Percentiles rank a stretch among this genome's conserved stretches.
phyloP scores from a whole-genome alignment of 495 filamentous ascomycete species.

The Talaromyces liani region DNA sequence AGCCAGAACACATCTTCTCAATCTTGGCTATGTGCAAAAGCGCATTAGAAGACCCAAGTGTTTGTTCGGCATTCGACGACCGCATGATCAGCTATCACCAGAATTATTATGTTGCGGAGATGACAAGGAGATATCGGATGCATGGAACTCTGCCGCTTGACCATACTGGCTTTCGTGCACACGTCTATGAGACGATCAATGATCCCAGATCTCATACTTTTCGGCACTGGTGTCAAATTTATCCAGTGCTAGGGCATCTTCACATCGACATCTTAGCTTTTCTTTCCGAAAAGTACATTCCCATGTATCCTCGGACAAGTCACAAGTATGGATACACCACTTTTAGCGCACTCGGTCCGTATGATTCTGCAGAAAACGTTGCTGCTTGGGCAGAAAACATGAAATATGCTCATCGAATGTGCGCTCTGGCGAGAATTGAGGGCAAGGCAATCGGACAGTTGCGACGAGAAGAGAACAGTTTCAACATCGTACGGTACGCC shows the following conservation, averaged over 20 bases:
- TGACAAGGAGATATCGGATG: constrained; percentile 11
- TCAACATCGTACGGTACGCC: constrained; percentile 15
- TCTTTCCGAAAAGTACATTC: constrained; percentile 30
- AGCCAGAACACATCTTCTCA: constrained; percentile 24
- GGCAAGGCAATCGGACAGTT: constrained; percentile 26
- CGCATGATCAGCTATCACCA: constrained; percentile 21
- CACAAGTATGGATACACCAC: not conserved
- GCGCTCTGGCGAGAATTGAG: constrained; percentile 24
- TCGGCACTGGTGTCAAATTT: constrained; percentile 24
- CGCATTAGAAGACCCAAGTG: constrained; percentile 19
- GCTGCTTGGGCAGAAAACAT: constrained; percentile 18
- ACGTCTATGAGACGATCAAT: constrained; percentile 14
- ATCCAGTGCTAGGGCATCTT: constrained; percentile 20
- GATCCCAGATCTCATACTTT: constrained; percentile 17
- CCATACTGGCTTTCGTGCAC: constrained; percentile 25
- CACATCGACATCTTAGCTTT: constrained; percentile 19
- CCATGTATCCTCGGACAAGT: constrained; percentile 13
- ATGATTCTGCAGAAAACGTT: not conserved
- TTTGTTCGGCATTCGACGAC: constrained; percentile 21
- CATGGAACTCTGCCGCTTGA: constrained; percentile 16
- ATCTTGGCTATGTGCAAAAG: constrained; percentile 27
- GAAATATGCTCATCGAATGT: constrained; percentile 23
- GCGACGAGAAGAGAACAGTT: constrained; percentile 20
- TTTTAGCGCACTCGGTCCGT: not conserved
- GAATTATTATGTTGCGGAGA: constrained; percentile 15